Conservation (phyloP, 2,329 filamentous ascomycete species). For the Trichoderma guizhouense region DNA sequence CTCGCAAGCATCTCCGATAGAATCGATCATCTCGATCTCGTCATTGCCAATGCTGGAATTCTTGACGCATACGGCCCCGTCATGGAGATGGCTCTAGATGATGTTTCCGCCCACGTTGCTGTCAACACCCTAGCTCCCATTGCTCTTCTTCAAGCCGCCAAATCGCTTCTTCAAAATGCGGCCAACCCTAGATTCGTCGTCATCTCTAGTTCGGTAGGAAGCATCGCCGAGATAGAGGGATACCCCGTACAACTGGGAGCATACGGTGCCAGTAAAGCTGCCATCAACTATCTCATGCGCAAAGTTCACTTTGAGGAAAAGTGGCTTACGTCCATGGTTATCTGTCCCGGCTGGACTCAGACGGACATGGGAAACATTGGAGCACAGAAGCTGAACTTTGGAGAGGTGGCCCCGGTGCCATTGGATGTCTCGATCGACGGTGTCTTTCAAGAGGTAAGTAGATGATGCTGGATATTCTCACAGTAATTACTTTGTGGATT, state of each 20-base stretch:
- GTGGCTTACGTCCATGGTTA: neutral
- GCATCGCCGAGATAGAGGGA: neutral
- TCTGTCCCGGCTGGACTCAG: neutral
- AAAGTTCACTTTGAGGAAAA: neutral
- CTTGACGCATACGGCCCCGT: neutral
- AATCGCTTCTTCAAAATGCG: neutral
- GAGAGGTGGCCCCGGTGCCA: neutral
- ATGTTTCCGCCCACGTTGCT: neutral
- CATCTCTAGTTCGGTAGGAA: neutral
- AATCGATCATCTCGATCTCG: neutral
- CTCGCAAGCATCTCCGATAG: neutral
- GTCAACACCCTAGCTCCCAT: neutral
- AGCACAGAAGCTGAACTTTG: neutral
- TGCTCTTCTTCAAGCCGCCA: constrained; percentile 1
- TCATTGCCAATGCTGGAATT: constrained; percentile 10
- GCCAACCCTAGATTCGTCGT: neutral
- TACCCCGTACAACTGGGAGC: neutral
- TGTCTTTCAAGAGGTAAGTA: neutral
- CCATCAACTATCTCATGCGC: constrained; percentile 7
- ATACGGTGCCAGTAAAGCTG: constrained; percentile 1
- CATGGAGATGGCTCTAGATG: neutral
- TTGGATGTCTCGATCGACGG: neutral
- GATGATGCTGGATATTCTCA: neutral
- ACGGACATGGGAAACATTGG: neutral
- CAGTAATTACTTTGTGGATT: neutral